Base-by-base conservation (phyloP, 2,329 filamentous ascomycete genomes). In the Sporothrix inflata region DNA sequence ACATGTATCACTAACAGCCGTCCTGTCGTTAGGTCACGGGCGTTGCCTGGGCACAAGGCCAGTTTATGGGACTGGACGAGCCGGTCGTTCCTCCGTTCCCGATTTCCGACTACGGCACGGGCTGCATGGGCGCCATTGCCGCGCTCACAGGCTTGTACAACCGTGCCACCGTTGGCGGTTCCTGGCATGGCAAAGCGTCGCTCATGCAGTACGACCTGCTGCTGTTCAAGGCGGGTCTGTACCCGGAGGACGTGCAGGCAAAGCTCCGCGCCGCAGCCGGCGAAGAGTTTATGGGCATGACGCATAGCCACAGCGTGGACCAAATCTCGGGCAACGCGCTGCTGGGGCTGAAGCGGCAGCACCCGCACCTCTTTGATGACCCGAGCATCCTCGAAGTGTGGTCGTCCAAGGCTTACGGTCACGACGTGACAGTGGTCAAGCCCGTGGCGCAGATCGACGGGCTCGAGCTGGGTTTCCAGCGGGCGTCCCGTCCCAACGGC, bases 151-250 rank as follows among this genome's bases (percentile, higher is more conserved):
- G 90, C 0, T 83, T 93, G 9, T 89, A 88, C 76, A 85, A 86
- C 76, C 85, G 91, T 42, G 87, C 90, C 0, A 89, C 85, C 9
- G 79, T 81, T 14, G 91, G 91, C 21, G 91, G 91, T 0, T 91
- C 89, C 0, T 92, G 90, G 84, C 84, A 89, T 72, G 90, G 90
- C 65, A 88, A 86, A 69, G 88, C 86, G 0, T 90, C 88, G 1
- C 82, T 92, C 21, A 84, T 89, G 76, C 90, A 92, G 76, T 92
- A 92, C 77, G 89, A 93, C 74, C 83, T 92, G 1, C 85, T 91
- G 2, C 84, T 92, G 27, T 86, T 92, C 76, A 84, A 86, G 21
- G 83, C 88, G 0, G 90, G 90, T 0, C 79, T 87, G 51, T 88
- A 91, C 73, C 82, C 87, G 0, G 81, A 83, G 0, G 79, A 82